phyloP scores from a whole-genome alignment of 306 rosid species.

The Casuarina cunninghamiana region DNA sequence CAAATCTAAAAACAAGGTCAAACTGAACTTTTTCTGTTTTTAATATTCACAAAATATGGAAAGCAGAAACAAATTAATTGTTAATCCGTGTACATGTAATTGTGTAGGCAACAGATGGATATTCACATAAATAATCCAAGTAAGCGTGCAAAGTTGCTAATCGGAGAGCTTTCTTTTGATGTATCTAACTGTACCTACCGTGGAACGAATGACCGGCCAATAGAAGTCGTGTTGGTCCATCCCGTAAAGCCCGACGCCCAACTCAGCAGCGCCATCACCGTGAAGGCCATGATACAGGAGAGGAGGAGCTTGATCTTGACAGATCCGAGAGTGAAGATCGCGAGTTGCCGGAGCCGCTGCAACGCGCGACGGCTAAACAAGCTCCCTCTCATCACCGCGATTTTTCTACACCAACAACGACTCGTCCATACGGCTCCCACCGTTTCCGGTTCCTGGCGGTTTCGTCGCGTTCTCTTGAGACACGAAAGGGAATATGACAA shows the following conservation, averaged over 20 bases:
- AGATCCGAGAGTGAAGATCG: conserved; percentile 67
- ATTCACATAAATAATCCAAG: background rate
- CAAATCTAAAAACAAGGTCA: background rate
- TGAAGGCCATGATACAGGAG: conserved; percentile 56
- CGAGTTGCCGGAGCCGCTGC: conserved; percentile 61
- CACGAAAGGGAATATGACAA: background rate
- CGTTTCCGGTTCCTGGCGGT: background rate
- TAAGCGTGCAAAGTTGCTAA: background rate
- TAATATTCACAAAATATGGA: conserved; percentile 4
- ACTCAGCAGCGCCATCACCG: conserved; percentile 47
- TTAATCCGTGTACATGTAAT: background rate
- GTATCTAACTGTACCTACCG: conserved; percentile 46
- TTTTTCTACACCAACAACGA: background rate
- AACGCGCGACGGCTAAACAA: conserved; percentile 63
- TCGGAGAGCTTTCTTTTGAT: background rate
- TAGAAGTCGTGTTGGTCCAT: conserved; percentile 43
- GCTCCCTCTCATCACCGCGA: conserved; percentile 63
- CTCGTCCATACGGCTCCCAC: background rate
- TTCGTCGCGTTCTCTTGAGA: background rate
- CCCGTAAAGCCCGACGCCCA: conserved; percentile 53
- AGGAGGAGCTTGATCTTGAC: conserved; percentile 71
- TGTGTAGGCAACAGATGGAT: background rate
- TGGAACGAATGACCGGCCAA: conserved; percentile 38
- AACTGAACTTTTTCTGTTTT: background rate
- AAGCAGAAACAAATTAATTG: background rate